Conservation (phyloP, 2,329 filamentous ascomycete species). For the Gremmenia infestans region DNA sequence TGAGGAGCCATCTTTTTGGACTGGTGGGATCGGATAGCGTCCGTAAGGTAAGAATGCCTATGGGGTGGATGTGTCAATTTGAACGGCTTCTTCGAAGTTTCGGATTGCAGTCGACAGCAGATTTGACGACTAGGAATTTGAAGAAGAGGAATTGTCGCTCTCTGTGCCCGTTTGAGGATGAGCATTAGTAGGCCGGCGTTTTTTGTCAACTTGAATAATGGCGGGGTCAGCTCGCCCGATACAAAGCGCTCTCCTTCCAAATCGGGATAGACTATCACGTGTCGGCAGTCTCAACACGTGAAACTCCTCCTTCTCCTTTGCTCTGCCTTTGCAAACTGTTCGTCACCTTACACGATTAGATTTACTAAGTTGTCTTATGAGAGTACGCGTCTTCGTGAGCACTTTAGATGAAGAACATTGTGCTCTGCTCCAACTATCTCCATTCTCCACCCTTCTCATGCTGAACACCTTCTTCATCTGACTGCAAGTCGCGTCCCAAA, state of each 20-base stretch:
- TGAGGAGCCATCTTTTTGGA: constrained; percentile 73
- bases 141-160: neutral
- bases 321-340: too few relatives aligned
- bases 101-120: neutral
- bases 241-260: neutral
- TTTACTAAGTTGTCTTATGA: too few relatives aligned
- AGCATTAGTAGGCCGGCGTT: too few relatives aligned
- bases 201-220: neutral
- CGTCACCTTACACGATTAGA: too few relatives aligned
- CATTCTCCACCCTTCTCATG: too few relatives aligned
- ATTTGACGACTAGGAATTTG: neutral
- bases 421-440: too few relatives aligned
- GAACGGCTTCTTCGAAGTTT: neutral
- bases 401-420: too few relatives aligned
- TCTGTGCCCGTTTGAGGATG: too few relatives aligned
- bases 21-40: constrained; percentile 42
- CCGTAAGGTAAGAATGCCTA: constrained; percentile 24
- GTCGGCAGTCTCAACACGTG: neutral
- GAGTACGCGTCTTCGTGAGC: too few relatives aligned
- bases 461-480: too few relatives aligned
- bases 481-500: too few relatives aligned
- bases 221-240: neutral
- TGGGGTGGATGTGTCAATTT: neutral
- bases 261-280: neutral
- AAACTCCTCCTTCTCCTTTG: neutral